Evolutionary conservation across 305 asterid genomes (phyloP).

Genomic region (Rubia balearica): DNA sequence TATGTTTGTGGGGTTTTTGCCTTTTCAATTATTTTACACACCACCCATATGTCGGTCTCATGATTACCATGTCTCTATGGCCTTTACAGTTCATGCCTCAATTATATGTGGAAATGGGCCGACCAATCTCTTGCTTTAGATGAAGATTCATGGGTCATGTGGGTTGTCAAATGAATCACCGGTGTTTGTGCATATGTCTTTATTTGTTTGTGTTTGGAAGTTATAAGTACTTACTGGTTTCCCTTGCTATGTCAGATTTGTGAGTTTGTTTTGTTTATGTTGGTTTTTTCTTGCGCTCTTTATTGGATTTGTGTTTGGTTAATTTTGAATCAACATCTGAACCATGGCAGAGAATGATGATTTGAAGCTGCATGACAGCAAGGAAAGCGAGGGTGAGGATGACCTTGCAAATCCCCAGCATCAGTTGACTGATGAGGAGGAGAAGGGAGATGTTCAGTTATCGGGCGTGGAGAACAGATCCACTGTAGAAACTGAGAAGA

Average conservation of each 20-base stretch:
- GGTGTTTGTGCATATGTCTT: not conserved
- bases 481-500: conserved; percentile 19
- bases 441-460: conserved; percentile 18
- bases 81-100: conserved; percentile 28
- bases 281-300: conserved; percentile 6
- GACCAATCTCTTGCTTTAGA: conserved; percentile 15
- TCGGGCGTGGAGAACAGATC: conserved; percentile 11
- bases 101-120: conserved; percentile 33
- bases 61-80: conserved; percentile 15
- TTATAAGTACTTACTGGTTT: not conserved
- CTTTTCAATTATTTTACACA: conserved; percentile 12
- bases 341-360: conserved; percentile 33
- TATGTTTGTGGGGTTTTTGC: conserved; percentile 10
- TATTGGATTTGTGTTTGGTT: conserved; percentile 21
- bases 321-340: conserved; percentile 15
- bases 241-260: conserved; percentile 7
- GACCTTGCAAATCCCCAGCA: conserved; percentile 29
- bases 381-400: conserved; percentile 36
- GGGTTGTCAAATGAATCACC: not conserved
- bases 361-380: conserved; percentile 27
- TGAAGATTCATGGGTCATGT: not conserved
- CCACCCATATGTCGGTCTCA: conserved; percentile 17
- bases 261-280: not conserved
- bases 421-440: conserved; percentile 33
- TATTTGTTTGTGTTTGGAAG: conserved; percentile 11